A percentile compares a stretch with the other conserved stretches of the same genome.
Evolutionary conservation across 2,329 filamentous ascomycete species (phyloP).

Genomic region (Trichocomaceae sp.): DNA sequence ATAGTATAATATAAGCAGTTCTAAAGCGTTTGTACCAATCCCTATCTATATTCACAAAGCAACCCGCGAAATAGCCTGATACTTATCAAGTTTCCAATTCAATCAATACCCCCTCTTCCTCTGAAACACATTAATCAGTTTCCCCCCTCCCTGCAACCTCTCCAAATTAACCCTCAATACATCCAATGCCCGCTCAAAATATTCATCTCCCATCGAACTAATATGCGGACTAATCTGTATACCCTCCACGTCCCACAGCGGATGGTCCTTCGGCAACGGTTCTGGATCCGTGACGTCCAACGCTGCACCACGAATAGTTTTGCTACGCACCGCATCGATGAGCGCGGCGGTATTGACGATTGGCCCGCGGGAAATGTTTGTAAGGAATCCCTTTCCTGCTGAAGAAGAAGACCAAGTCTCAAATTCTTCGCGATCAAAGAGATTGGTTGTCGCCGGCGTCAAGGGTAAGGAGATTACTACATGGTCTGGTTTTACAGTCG

Average conservation of each 20-base stretch:
- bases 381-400: slow-evolving; percentile 51
- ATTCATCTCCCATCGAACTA: slow-evolving; percentile 49
- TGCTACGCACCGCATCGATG: slow-evolving; percentile 52
- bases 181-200: slow-evolving; percentile 52
- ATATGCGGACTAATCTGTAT: slow-evolving; percentile 64
- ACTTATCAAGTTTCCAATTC: no score
- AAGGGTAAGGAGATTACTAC: slow-evolving; percentile 53
- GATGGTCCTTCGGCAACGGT: slow-evolving; percentile 61
- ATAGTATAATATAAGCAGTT: background rate
- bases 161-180: slow-evolving; percentile 54
- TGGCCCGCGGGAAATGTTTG: slow-evolving; percentile 64
- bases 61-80: no score
- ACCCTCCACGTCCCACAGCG: slow-evolving; percentile 64
- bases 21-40: background rate
- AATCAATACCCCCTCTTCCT: slow-evolving; percentile 54
- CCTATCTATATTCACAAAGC: no score
- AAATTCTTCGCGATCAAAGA: slow-evolving; percentile 52
- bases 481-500: slow-evolving; percentile 48
- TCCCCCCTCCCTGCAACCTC: slow-evolving; percentile 43
- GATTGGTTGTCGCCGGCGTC: slow-evolving; percentile 49
- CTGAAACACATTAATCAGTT: slow-evolving; percentile 57
- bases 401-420: slow-evolving; percentile 40
- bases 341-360: slow-evolving; percentile 58
- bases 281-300: slow-evolving; percentile 76
- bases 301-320: slow-evolving; percentile 58